These are phyloP conservation scores for Metschnikowia sp. DNA, from an alignment of 805 yeast species.

Conservation along the genomic window DNA sequence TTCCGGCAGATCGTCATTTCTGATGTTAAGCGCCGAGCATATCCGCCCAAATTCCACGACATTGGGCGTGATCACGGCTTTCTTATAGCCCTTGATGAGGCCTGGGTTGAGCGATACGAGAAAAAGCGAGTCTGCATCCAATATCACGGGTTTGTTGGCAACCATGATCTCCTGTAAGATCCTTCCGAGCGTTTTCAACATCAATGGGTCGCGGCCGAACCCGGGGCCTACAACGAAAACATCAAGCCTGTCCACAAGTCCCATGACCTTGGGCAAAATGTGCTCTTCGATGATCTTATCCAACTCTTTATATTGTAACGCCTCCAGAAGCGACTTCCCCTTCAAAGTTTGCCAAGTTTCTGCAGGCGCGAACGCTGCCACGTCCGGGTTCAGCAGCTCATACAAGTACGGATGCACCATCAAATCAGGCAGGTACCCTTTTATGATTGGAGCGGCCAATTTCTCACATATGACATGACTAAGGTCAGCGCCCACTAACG, in stretches of 20 bases:
- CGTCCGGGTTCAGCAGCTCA: constrained; percentile 41
- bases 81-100: constrained; percentile 49
- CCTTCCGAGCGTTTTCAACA: constrained; percentile 58
- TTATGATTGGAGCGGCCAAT: constrained; percentile 75
- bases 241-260: constrained; percentile 62
- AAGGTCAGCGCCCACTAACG: constrained; percentile 82
- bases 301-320: constrained; percentile 22
- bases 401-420: constrained; percentile 93
- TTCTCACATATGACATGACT: constrained; percentile 86
- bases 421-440: constrained; percentile 83
- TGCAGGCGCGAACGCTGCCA: constrained; percentile 17
- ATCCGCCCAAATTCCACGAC: constrained; percentile 78
- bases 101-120: constrained; percentile 58
- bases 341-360: constrained; percentile 18
- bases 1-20: constrained; percentile 21
- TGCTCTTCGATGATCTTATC: constrained; percentile 36
- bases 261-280: constrained; percentile 53
- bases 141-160: constrained; percentile 62
- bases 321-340: constrained; percentile 20
- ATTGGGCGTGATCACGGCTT: constrained; percentile 84
- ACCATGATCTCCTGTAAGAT: constrained; percentile 56
- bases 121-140: constrained; percentile 89
- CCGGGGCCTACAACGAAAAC: constrained; percentile 92
- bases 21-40: constrained; percentile 45
- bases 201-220: constrained; percentile 73